phyloP scores from a whole-genome alignment of 148 eudicot genomes.

The Talinum fruticosum region DNA sequence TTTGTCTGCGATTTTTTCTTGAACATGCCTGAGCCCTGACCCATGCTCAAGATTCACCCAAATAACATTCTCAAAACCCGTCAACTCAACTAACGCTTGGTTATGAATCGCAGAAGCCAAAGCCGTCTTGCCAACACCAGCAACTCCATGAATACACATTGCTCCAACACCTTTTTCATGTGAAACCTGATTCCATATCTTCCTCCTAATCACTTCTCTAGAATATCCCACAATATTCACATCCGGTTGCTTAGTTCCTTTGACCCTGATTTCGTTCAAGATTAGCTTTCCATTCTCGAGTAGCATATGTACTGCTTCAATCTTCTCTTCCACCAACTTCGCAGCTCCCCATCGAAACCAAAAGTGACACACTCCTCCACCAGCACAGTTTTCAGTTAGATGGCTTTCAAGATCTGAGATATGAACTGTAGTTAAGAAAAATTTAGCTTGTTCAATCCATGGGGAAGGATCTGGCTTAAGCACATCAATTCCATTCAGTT shows the following conservation, averaged over 20 bases:
- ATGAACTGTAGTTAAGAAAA: conserved; percentile 17
- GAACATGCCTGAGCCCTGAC: conserved; percentile 26
- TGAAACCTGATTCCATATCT: conserved; percentile 28
- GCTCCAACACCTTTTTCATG: not conserved
- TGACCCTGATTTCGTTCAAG: conserved; percentile 20
- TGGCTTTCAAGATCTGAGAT: conserved; percentile 15
- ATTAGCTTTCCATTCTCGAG: conserved; percentile 25
- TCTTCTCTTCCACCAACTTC: conserved; percentile 25
- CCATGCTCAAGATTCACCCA: conserved; percentile 35
- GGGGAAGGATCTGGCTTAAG: conserved; percentile 31
- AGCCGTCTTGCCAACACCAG: conserved; percentile 37
- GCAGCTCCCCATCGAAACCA: conserved; percentile 19
- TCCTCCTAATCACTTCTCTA: conserved; percentile 12
- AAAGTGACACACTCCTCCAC: conserved; percentile 15
- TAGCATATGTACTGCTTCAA: conserved; percentile 22
- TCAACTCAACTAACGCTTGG: conserved; percentile 18
- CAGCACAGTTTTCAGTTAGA: conserved; percentile 18
- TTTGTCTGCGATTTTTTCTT: conserved; percentile 32
- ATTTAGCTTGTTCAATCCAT: conserved; percentile 27
- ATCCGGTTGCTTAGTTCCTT: conserved; percentile 28
- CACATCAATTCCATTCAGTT: conserved; percentile 23
- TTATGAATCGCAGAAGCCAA: conserved; percentile 29
- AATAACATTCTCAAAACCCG: conserved; percentile 26
- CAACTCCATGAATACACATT: conserved; percentile 29
- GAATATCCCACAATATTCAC: conserved; percentile 15